Evolutionary conservation across 371 early-diverging fungal genomes (phyloP).

Genomic region (Blakeslea trispora): DNA sequence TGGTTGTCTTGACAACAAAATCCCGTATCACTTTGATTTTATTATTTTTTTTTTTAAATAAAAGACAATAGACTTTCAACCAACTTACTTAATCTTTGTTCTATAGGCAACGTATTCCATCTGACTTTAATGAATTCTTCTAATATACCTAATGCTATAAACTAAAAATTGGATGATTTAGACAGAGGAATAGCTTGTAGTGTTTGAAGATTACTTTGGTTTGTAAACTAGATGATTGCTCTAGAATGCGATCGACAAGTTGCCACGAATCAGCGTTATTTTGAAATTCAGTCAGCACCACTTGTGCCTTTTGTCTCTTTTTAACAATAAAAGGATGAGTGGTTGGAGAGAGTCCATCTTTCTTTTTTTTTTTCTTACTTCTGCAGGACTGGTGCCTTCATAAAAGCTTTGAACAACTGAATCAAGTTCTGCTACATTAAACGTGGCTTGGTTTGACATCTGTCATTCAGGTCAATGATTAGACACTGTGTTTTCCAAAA

Average conservation of each 20-base stretch:
- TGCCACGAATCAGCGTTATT: slow-evolving; percentile 95
- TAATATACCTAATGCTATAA: slow-evolving; percentile 90
- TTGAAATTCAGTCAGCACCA: slow-evolving; percentile 84
- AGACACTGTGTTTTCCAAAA: no score
- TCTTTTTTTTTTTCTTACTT: no score
- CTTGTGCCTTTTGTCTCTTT: slow-evolving; percentile 75
- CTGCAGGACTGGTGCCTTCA: slow-evolving; percentile 14
- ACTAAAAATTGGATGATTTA: slow-evolving; percentile 38
- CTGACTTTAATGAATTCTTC: slow-evolving; percentile 93
- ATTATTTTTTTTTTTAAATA: background rate
- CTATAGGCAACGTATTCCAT: slow-evolving; percentile 91
- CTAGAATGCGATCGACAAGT: slow-evolving; percentile 89
- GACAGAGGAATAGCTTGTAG: background rate
- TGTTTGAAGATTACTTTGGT: slow-evolving; percentile 93
- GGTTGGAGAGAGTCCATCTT: no score
- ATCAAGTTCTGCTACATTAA: slow-evolving; percentile 18
- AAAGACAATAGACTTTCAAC: no score
- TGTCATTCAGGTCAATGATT: background rate
- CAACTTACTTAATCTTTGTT: slow-evolving; percentile 74
- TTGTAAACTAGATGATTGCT: slow-evolving; percentile 70
- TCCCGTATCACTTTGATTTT: slow-evolving; percentile 74
- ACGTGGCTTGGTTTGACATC: background rate
- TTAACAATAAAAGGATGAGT: slow-evolving; percentile 1
- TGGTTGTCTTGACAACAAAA: slow-evolving; percentile 82
- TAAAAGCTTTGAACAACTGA: slow-evolving; percentile 15